A percentile compares a stretch with the other conserved stretches of the same genome.
These are phyloP conservation scores for Gloeostereum incarnatum DNA, from an alignment of 768 basidiomycete species.

Conservation along the genomic window DNA sequence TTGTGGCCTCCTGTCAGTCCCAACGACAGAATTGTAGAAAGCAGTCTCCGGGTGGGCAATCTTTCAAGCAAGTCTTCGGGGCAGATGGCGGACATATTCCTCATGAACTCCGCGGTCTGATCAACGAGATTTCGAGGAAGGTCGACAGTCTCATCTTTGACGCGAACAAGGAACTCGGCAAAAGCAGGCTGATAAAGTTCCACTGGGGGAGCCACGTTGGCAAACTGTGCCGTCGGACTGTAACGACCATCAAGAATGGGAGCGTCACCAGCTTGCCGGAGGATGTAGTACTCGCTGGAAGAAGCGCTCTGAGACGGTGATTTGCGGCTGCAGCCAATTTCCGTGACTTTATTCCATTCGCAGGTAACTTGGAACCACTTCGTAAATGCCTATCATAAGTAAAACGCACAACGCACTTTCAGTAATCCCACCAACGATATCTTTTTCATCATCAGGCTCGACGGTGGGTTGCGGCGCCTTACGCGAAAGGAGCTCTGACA, in stretches of 20 bases:
- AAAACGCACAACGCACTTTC: too few relatives aligned
- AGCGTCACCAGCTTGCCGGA: not conserved
- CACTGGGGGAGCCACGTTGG: constrained; percentile 2
- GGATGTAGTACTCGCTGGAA: not conserved
- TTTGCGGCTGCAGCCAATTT: not conserved
- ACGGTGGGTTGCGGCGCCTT: too few relatives aligned
- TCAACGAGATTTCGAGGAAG: constrained; percentile 1
- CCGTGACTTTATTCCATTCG: not conserved
- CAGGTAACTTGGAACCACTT: too few relatives aligned
- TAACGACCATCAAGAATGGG: constrained; percentile 6
- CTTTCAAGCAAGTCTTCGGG: fast-evolving
- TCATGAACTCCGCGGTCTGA: not conserved
- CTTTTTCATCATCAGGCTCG: too few relatives aligned
- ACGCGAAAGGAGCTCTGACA: too few relatives aligned
- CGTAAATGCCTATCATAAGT: too few relatives aligned
- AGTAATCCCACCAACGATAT: too few relatives aligned
- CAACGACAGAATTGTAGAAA: not conserved
- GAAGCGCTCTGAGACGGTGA: not conserved
- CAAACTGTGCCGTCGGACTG: constrained; percentile 1
- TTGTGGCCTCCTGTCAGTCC: too few relatives aligned
- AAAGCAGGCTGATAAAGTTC: constrained; percentile 10
- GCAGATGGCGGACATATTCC: constrained; percentile 5
- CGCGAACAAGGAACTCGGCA: constrained; percentile 10
- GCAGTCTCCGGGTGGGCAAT: not conserved
- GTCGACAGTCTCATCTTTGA: constrained; percentile 2